phyloP scores from a whole-genome alignment of 2,329 filamentous ascomycete species.

The Aspergillus arachidicola region DNA sequence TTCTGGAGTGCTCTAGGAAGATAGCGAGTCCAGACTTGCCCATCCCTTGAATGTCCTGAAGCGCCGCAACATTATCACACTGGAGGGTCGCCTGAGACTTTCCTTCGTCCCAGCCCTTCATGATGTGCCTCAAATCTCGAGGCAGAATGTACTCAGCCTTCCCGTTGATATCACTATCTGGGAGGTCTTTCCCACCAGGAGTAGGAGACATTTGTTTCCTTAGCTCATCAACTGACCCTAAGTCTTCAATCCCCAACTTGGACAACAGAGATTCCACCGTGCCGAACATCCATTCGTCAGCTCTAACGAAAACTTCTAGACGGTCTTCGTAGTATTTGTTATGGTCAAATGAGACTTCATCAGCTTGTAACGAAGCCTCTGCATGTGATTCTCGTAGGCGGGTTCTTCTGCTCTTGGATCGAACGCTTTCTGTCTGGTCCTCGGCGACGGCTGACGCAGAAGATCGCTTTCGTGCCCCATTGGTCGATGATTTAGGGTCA shows the following conservation, averaged over 20 bases:
- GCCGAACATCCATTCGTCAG: slow-evolving; percentile 61
- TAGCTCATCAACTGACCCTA: slow-evolving; percentile 46
- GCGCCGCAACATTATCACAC: slow-evolving; percentile 51
- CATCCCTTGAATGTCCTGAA: slow-evolving; percentile 52
- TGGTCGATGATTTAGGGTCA: slow-evolving; percentile 39
- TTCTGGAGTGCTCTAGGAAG: slow-evolving; percentile 60
- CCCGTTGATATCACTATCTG: slow-evolving; percentile 18
- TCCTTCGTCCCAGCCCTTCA: slow-evolving; percentile 49
- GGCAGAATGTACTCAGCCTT: slow-evolving; percentile 34
- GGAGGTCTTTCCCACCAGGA: slow-evolving; percentile 20
- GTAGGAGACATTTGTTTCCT: slow-evolving; percentile 30
- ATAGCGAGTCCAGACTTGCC: slow-evolving; percentile 54
- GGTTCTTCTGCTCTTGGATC: slow-evolving; percentile 62
- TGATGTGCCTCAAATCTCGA: slow-evolving; percentile 48
- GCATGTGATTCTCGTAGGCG: slow-evolving; percentile 61
- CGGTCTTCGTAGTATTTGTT: slow-evolving; percentile 59
- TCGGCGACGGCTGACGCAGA: slow-evolving; percentile 62
- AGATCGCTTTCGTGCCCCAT: slow-evolving; percentile 60
- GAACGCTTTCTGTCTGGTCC: slow-evolving; percentile 58
- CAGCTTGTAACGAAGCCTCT: slow-evolving; percentile 48
- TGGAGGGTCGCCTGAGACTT: slow-evolving; percentile 49
- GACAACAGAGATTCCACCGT: slow-evolving; percentile 56
- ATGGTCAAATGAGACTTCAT: slow-evolving; percentile 54
- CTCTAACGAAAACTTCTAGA: slow-evolving; percentile 55
- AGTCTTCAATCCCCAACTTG: slow-evolving; percentile 51